Conservation (phyloP, 768 basidiomycete genomes). For the Suillus decipiens region DNA sequence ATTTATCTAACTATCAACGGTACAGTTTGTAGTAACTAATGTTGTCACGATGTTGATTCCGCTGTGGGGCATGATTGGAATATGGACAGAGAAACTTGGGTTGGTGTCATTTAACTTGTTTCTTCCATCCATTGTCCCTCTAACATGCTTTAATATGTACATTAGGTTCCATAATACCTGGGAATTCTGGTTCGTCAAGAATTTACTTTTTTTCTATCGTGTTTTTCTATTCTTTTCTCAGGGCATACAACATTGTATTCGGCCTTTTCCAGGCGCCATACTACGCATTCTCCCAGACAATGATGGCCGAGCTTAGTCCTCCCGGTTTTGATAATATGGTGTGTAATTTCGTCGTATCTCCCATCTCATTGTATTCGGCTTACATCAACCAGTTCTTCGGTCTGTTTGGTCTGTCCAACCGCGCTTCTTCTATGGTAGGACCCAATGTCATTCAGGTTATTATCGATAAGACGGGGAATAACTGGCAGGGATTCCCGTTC, state of each 20-base stretch:
- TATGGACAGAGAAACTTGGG: conserved; percentile 79
- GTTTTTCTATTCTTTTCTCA: conserved; percentile 25
- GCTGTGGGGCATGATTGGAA: conserved; percentile 84
- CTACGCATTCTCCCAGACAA: conserved; percentile 83
- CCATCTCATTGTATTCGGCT: not conserved
- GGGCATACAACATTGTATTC: conserved; percentile 79
- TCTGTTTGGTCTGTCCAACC: conserved; percentile 80
- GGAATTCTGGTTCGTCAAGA: conserved; percentile 74
- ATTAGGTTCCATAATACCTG: conserved; percentile 73
- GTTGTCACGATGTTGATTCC: conserved; percentile 77
- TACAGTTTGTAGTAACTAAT: conserved; percentile 74
- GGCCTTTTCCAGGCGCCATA: conserved; percentile 87
- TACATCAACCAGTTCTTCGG: conserved; percentile 68
- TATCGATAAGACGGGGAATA: conserved; percentile 68
- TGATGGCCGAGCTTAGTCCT: conserved; percentile 89
- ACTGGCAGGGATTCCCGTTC: conserved; percentile 87
- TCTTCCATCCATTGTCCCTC: not conserved
- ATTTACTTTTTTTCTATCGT: conserved; percentile 2
- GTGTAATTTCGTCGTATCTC: conserved; percentile 2
- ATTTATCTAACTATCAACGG: not conserved
- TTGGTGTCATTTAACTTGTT: conserved; percentile 23
- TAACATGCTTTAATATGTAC: not conserved
- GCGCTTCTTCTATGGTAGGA: conserved; percentile 85
- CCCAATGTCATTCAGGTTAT: conserved; percentile 86
- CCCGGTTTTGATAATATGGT: conserved; percentile 87